Conservation (phyloP, 176 grass and related monocot genomes). For the Triticum timopheevii region DNA sequence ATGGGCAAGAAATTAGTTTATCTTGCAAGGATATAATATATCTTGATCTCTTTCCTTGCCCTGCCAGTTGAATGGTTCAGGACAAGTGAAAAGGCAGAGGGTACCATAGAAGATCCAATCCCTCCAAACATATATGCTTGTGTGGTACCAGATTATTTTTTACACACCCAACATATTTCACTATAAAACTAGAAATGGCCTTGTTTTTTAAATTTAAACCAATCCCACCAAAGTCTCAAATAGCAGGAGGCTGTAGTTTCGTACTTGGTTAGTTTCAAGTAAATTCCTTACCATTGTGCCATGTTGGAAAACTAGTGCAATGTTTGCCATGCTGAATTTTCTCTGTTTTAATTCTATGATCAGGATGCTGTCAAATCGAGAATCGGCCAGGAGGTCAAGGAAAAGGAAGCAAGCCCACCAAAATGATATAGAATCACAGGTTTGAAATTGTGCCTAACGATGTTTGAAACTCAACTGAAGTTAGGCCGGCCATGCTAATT, state of each 20-base stretch:
- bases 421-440: constrained; percentile 74
- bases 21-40: background rate
- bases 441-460: constrained; percentile 19
- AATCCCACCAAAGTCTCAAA: background rate
- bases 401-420: constrained; percentile 86
- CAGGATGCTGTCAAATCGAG: constrained; percentile 92
- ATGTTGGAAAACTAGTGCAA: constrained; percentile 8
- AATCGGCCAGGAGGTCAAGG: constrained; percentile 89
- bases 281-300: background rate
- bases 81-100: background rate
- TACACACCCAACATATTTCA: background rate
- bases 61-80: background rate
- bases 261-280: background rate
- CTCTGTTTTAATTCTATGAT: constrained; percentile 14
- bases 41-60: background rate
- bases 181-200: background rate
- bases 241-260: background rate
- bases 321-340: background rate
- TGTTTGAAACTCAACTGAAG: background rate
- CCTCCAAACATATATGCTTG: background rate
- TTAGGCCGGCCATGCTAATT: constrained; percentile 25
- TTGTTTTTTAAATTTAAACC: background rate
- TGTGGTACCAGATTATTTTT: background rate
- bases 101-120: background rate
- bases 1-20: constrained; percentile 1